These are phyloP conservation scores for Tuber microsphaerosporum DNA, from an alignment of 495 filamentous ascomycete genomes.

Conservation along the genomic window DNA sequence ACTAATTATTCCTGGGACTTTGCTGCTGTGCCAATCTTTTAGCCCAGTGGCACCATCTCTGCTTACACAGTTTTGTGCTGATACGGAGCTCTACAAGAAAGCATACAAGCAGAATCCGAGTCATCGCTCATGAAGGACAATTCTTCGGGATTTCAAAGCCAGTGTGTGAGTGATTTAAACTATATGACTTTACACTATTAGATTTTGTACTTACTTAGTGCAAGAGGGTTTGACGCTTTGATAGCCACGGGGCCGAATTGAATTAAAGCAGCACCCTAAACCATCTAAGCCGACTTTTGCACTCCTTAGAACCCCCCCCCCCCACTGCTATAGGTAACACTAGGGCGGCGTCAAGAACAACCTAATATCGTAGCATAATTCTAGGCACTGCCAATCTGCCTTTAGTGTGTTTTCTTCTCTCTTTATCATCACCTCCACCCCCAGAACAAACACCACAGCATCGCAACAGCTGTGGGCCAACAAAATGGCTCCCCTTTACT, in stretches of 20 bases:
- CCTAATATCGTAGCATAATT: not conserved
- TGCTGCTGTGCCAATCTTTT: not conserved
- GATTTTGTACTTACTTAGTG: not conserved
- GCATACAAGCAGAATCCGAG: not conserved
- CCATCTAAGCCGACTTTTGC: not conserved
- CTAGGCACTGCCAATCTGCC: not conserved
- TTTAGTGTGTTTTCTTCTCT: not conserved
- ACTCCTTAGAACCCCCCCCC: not conserved
- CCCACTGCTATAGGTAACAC: not conserved
- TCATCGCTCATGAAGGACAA: not conserved
- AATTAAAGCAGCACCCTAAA: not conserved
- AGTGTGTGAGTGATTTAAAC: not conserved
- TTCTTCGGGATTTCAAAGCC: not conserved
- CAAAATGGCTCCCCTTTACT: not conserved
- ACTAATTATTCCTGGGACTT: not conserved
- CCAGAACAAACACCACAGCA: not conserved
- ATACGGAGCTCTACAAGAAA: not conserved
- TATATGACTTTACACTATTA: not conserved
- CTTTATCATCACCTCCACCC: not conserved
- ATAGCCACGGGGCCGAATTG: not conserved
- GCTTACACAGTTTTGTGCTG: not conserved
- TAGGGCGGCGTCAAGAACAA: not conserved
- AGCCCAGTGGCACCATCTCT: not conserved
- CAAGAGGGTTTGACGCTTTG: not conserved
- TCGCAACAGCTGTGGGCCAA: not conserved